Evolutionary conservation across 768 basidiomycete species (phyloP).

Genomic region (Strobilomyces echinocephalus): DNA sequence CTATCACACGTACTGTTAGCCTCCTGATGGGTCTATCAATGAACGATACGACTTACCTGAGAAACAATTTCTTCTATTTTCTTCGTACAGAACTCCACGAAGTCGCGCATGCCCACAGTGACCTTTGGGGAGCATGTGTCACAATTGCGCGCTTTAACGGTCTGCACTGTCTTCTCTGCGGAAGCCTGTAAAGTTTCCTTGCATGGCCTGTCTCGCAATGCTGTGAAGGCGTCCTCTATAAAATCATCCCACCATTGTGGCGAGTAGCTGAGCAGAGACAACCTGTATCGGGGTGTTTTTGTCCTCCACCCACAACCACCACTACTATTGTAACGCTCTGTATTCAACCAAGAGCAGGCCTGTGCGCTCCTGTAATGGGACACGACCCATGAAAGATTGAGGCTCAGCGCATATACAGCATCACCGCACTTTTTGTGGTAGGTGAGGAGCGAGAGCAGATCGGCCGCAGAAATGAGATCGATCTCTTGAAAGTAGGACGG

Average conservation of each 20-base stretch:
- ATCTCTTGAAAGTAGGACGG: not conserved
- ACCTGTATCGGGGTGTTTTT: not conserved
- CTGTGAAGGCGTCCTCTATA: conserved; percentile 3
- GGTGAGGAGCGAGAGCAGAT: not conserved
- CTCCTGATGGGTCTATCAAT: not conserved
- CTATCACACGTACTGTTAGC: not conserved
- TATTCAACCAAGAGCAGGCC: not conserved
- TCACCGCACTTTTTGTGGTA: not conserved
- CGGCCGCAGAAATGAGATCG: not conserved
- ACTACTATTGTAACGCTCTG: not conserved
- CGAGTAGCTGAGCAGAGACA: not conserved
- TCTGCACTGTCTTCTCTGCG: not conserved
- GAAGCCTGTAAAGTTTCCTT: not conserved
- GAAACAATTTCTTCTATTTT: conserved; percentile 13
- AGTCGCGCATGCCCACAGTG: conserved; percentile 12
- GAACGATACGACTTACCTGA: not conserved
- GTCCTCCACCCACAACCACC: not conserved
- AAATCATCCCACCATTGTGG: conserved; percentile 20
- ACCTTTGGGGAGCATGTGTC: not conserved
- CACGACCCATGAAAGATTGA: not conserved
- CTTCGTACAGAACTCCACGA: conserved; percentile 2
- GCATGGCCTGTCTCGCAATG: conserved; percentile 22
- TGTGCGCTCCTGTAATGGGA: not conserved
- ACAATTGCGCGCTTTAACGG: conserved; percentile 1
- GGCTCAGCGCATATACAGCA: not conserved